Evolutionary conservation across 2,329 filamentous ascomycete genomes (phyloP).

Genomic region (Sporothrix humicola): DNA sequence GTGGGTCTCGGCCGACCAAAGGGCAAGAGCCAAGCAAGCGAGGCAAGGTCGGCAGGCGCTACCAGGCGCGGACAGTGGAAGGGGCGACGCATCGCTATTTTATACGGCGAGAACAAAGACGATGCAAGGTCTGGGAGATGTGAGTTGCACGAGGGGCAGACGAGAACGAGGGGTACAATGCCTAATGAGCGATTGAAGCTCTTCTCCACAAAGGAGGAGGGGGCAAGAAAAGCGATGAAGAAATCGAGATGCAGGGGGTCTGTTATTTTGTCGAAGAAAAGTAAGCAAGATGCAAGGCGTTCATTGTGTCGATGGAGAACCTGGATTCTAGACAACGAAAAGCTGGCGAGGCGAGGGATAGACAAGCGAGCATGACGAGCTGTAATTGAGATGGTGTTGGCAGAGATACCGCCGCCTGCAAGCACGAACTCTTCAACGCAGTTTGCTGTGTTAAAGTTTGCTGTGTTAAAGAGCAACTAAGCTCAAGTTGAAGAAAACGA

Average conservation of each 20-base stretch:
- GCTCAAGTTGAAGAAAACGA: too few relatives aligned
- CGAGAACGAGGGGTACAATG: too few relatives aligned
- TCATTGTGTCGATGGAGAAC: neutral
- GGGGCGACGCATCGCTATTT: neutral
- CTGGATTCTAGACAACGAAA: neutral
- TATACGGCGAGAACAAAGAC: slow-evolving; percentile 17
- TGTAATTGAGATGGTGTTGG: slow-evolving; percentile 2
- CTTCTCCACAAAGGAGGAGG: neutral
- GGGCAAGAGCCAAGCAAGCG: neutral
- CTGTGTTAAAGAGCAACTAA: too few relatives aligned
- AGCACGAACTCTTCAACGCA: slow-evolving; percentile 4
- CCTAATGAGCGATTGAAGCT: neutral
- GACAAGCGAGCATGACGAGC: neutral
- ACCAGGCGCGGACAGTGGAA: neutral
- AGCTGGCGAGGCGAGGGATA: neutral
- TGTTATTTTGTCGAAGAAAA: neutral
- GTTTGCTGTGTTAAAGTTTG: neutral
- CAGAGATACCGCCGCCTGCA: neutral
- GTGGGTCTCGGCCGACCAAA: neutral
- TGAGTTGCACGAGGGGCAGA: slow-evolving; percentile 15
- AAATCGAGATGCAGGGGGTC: slow-evolving; percentile 5
- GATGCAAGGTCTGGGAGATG: slow-evolving; percentile 21
- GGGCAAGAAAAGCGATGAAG: slow-evolving; percentile 1
- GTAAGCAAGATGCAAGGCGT: neutral
- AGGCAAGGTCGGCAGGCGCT: neutral